Evolutionary conservation across 2,329 filamentous ascomycete genomes (phyloP).

Genomic region (Corynespora cassiicola): DNA sequence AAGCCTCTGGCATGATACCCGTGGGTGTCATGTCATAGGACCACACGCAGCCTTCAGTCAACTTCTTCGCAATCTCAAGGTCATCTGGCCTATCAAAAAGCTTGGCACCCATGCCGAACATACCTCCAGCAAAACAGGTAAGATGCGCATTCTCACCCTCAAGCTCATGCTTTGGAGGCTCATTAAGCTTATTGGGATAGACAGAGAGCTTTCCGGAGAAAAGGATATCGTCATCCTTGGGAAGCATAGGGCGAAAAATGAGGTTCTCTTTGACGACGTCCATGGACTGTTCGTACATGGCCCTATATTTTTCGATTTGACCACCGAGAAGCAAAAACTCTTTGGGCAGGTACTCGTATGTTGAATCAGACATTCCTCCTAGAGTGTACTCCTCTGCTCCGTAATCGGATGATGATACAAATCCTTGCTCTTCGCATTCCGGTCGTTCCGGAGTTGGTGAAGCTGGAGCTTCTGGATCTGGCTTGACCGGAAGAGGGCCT

Average conservation of each 20-base stretch:
- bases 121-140: constrained; percentile 73
- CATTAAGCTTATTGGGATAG: constrained; percentile 26
- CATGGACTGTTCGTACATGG: constrained; percentile 63
- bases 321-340: constrained; percentile 57
- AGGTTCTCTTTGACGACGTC: constrained; percentile 53
- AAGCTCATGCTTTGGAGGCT: too few relatives aligned
- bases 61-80: constrained; percentile 61
- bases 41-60: constrained; percentile 70
- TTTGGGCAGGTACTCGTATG: constrained; percentile 55
- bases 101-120: constrained; percentile 71
- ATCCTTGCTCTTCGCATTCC: constrained; percentile 57
- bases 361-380: constrained; percentile 49
- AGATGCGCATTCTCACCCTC: constrained; percentile 63
- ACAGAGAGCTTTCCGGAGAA: constrained; percentile 46
- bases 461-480: constrained; percentile 6
- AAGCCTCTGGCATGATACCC: constrained; percentile 68
- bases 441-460: constrained; percentile 25
- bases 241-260: constrained; percentile 59
- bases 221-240: constrained; percentile 54
- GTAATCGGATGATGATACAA: constrained; percentile 57
- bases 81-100: constrained; percentile 64
- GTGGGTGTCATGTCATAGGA: constrained; percentile 64
- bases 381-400: constrained; percentile 52
- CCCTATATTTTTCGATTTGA: constrained; percentile 53
- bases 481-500: constrained; percentile 10